These are phyloP conservation scores for Aspergillus aculeatinus DNA, from an alignment of 2,329 filamentous ascomycete species.

Conservation along the genomic window DNA sequence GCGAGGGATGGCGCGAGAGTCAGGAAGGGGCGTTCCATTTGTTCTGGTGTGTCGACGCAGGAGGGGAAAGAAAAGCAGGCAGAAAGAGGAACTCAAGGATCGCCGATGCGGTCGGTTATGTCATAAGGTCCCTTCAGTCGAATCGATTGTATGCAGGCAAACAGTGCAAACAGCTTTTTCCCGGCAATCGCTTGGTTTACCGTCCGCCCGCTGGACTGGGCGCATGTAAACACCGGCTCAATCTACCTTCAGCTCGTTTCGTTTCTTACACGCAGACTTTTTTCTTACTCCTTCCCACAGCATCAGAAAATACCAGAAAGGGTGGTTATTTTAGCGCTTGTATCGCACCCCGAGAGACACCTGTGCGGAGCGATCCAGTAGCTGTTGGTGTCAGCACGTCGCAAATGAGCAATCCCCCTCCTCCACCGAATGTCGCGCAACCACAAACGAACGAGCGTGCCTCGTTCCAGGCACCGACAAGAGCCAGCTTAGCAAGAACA, in stretches of 20 bases:
- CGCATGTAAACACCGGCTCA: neutral
- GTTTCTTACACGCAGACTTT: too few relatives aligned
- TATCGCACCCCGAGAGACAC: neutral
- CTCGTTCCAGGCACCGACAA: slow-evolving; percentile 68
- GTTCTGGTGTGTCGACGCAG: slow-evolving; percentile 1
- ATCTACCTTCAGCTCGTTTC: too few relatives aligned
- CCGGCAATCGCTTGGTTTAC: too few relatives aligned
- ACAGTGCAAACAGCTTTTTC: slow-evolving; percentile 35
- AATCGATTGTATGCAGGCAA: slow-evolving; percentile 27
- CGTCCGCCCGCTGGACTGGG: neutral
- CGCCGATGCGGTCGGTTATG: slow-evolving; percentile 24
- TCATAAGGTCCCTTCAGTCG: slow-evolving; percentile 23
- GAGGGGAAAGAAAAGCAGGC: neutral
- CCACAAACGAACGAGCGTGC: slow-evolving; percentile 43
- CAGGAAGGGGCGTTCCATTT: slow-evolving; percentile 30
- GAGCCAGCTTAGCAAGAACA: slow-evolving; percentile 61
- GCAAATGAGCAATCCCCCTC: slow-evolving; percentile 34
- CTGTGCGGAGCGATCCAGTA: slow-evolving; percentile 51
- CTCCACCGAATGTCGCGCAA: slow-evolving; percentile 20
- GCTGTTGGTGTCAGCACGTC: slow-evolving; percentile 45
- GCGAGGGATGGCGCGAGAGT: slow-evolving; percentile 20
- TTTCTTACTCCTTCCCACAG: neutral
- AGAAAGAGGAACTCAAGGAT: neutral
- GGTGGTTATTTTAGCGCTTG: neutral
- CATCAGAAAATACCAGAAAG: neutral